Evolutionary conservation across 2,329 filamentous ascomycete genomes (phyloP), one percentile per base, ranked within the genome.

Genomic region (Trichophyton simii): DNA sequence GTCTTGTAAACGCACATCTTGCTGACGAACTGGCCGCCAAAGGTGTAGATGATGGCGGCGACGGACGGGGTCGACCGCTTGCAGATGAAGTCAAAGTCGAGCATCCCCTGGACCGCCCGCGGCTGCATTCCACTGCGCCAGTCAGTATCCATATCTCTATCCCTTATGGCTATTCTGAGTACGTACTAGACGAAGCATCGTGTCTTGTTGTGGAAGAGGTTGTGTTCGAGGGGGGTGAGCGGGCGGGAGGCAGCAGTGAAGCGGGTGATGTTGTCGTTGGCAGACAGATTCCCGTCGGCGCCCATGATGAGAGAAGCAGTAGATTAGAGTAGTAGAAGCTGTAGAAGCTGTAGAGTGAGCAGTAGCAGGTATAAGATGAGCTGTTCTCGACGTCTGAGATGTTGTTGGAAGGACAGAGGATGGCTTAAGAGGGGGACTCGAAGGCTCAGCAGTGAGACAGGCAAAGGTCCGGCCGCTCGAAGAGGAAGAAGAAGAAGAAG

Each of bases 1-100:
- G 2, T 22, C 20, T 18, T 13, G 36, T 13, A 11, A 46, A 71
- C 77, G 69, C 72, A 83, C 94, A 99, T 97, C 87, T 99, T 99
- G 87, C 91, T 96, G 76, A 99, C 94, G 86, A 99, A 99, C 80
- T 99, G 94, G 69, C 94, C 94, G 76, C 94, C 94, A 74, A 99
- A 99, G 71, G 94, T 96, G 83, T 99, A 99, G 83, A 99, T 97
- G 80, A 99, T 97, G 75, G 91, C 94, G 68, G 94, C 94, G 63
- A 99, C 94, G 63, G 94, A 99, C 67, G 94, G 94, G 64, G 89
- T 95, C 75, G 86, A 84, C 72, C 94, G 89, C 86, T 97, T 97
- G 91, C 94, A 99, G 81, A 99, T 99, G 84, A 97, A 99, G 83
- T 99, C 94, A 77, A 99, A 99, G 79, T 99, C 94, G 76, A 99